Evolutionary conservation across 1,284 basidiomycete species (phyloP).

Genomic region (Ustilago sp.): DNA sequence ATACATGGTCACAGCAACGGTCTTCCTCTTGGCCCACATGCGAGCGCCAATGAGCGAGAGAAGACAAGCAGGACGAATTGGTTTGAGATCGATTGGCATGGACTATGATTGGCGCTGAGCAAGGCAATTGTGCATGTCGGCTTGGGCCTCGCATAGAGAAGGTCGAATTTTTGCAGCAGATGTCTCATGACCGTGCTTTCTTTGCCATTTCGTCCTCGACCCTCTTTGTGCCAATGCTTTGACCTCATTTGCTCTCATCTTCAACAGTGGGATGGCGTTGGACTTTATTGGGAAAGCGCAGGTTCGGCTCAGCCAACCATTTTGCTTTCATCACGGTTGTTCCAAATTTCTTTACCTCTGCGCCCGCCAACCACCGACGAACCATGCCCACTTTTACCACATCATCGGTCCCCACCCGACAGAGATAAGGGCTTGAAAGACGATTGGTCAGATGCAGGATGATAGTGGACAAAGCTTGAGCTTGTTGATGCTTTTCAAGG

Average conservation of each 20-base stretch:
- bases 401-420: slow-evolving; percentile 15
- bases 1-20: not conserved
- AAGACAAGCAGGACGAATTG: not conserved
- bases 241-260: not conserved
- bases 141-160: slow-evolving; percentile 8
- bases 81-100: not conserved
- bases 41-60: not conserved
- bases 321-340: slow-evolving; percentile 1
- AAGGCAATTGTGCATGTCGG: not conserved
- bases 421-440: slow-evolving; percentile 19
- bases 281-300: not conserved
- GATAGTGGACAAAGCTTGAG: slow-evolving; percentile 14
- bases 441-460: slow-evolving; percentile 19
- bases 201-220: not conserved
- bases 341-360: not conserved
- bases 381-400: not conserved
- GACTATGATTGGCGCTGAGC: slow-evolving; percentile 10
- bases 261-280: not conserved
- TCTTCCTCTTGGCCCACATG: not conserved
- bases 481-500: slow-evolving; percentile 4
- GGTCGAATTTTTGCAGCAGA: slow-evolving; percentile 3
- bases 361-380: not conserved
- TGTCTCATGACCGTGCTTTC: slow-evolving; percentile 15
- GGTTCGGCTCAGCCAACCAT: not conserved
- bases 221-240: not conserved